Evolutionary conservation across 805 yeast species (phyloP), one percentile per base, ranked within the genome.

Genomic region (Candida stauntonica): DNA sequence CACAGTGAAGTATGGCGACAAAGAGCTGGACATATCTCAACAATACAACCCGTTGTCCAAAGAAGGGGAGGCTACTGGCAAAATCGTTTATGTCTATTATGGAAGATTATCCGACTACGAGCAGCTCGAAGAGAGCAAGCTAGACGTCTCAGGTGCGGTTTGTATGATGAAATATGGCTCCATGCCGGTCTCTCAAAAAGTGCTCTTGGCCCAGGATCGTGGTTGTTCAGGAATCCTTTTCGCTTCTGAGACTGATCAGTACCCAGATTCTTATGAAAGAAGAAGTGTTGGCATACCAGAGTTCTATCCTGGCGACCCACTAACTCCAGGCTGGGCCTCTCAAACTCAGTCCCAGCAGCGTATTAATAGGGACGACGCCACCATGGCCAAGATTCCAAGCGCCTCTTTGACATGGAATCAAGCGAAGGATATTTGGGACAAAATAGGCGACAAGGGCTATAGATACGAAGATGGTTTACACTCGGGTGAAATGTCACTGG

Each of bases 331-430:
- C 2, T 78, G 82, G 79, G 67, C 81, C 0, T 63, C 74, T 17
- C 63, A 26, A 17, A 28, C 63, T 11, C 24, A 7, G 28, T 65
- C 63, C 17, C 58, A 60, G 39, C 61, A 61, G 31, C 65, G 68
- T 39, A 54, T 66, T 14, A 62, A 60, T 12, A 63, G 77, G 63
- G 59, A 66, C 5, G 62, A 73, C 13, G 73, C 85, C 0, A 56
- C 55, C 5, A 66, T 75, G 2, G 84, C 95, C 1, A 70, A 77
- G 14, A 75, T 91, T 5, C 95, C 96, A 1, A 70, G 84, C 7
- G 66, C 86, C 1, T 89, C 96, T 0, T 63, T 88, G 7, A 81
- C 95, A 0, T 79, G 82, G 77, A 68, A 68, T 29, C 95, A 86
- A 52, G 88, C 81, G 4, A 55, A 53, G 17, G 63, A 48, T 27